Base-by-base conservation (phyloP, 2,329 filamentous ascomycete genomes). In the Diaporthe velutina region DNA sequence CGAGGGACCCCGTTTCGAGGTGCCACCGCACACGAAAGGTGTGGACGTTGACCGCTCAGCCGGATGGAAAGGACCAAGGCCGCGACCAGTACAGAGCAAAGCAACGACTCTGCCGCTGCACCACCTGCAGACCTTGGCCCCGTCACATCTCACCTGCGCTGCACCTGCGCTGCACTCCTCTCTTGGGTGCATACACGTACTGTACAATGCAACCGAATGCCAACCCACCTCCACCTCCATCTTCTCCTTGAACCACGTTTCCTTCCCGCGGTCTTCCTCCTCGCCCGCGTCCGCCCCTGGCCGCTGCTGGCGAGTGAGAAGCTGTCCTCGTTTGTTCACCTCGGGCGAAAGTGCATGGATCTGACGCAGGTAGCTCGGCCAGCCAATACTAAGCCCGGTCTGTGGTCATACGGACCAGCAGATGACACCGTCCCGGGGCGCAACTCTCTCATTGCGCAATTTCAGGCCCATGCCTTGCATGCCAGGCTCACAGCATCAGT, bases 131-230 rank as follows among this genome's bases (percentile, higher is more conserved):
- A 57, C 58, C 66, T 48, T 72, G 73, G 72, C 68, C 64, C 50
- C 75, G 72, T 76, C 73, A 76, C 38, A 73, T 73, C 40, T 74
- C 68, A 76, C 75, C 55, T 70, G 73, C 75, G 42, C 64, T 40
- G 64, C 68, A 76, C 75, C 55, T 70, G 73, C 75, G 42, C 64
- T 40, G 64, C 64, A 40, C 48, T 40, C 48, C 48, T 52, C 64
- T 33, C 55, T 74, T 45, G 70, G 70, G 40, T 74, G 73, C 75
- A 73, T 74, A 66, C 57, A 67, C 55, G 54, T 52, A 50, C 55
- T 52, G 55, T 73, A 48, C 64, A 60, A 67, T 75, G 54, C 58
- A 73, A 68, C 48, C 52, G 42, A 66, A 40, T 58, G 13, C 72
- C 58, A 71, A 60, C 66, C 74, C 68, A 71, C 67, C n/a, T 71